Evolutionary conservation across 257 asterid species (phyloP).

Genomic region (Scutellaria galericulata): DNA sequence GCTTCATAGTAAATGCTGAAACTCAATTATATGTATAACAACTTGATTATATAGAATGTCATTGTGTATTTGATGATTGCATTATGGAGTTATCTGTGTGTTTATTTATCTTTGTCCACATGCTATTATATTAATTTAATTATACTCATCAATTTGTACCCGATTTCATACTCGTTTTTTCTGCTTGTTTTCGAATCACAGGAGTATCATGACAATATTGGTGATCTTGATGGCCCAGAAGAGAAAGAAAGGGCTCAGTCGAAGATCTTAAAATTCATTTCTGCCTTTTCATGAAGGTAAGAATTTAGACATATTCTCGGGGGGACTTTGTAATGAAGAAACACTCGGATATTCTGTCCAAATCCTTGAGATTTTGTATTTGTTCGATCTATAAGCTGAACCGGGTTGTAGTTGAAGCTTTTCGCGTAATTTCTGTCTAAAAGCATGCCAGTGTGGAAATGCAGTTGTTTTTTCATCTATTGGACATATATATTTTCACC

Average conservation of each 20-base stretch:
- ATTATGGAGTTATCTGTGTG: neutral
- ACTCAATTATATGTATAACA: neutral
- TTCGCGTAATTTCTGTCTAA: constrained; percentile 8
- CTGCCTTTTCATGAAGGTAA: constrained; percentile 54
- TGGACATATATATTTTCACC: neutral
- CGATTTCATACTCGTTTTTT: neutral
- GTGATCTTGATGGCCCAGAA: constrained; percentile 97
- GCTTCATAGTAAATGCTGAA: neutral
- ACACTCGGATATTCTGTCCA: neutral
- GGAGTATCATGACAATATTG: constrained; percentile 94
- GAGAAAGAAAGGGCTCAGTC: constrained; percentile 92
- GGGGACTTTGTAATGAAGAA: constrained; percentile 15
- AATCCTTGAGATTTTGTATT: constrained; percentile 24
- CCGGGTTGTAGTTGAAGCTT: constrained; percentile 23
- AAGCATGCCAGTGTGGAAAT: neutral
- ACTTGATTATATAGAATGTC: neutral
- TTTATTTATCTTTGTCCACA: neutral
- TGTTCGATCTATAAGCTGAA: constrained; percentile 24
- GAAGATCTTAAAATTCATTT: constrained; percentile 71
- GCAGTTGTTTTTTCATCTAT: neutral
- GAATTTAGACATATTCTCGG: constrained; percentile 3
- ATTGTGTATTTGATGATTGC: neutral
- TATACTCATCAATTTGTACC: neutral
- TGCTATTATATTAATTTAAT: neutral
- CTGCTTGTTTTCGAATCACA: constrained; percentile 36